These are phyloP conservation scores for Quercus suber DNA, from an alignment of 306 rosid species.

Conservation along the genomic window DNA sequence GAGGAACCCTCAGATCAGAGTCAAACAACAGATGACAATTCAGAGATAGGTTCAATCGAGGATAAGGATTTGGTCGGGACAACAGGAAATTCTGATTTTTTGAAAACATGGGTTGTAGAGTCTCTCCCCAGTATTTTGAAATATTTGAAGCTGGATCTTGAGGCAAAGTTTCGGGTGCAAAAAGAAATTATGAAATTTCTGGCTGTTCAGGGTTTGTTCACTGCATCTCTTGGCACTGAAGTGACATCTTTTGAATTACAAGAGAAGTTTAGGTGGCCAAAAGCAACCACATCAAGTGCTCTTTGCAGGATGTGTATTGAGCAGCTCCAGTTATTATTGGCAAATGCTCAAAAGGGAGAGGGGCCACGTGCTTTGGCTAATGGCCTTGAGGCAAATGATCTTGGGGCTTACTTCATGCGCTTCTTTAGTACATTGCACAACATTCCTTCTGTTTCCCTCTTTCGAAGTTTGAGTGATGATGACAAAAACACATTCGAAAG, in stretches of 20 bases:
- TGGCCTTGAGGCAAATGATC: slow-evolving; percentile 64
- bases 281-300: slow-evolving; percentile 71
- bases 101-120: slow-evolving; percentile 93
- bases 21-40: slow-evolving; percentile 95
- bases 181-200: slow-evolving; percentile 84
- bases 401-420: slow-evolving; percentile 85
- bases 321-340: slow-evolving; percentile 78
- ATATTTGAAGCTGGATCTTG: slow-evolving; percentile 61
- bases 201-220: slow-evolving; percentile 90
- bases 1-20: slow-evolving; percentile 99
- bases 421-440: slow-evolving; percentile 74
- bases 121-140: slow-evolving; percentile 74
- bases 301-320: slow-evolving; percentile 89
- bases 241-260: slow-evolving; percentile 90
- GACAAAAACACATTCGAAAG: slow-evolving; percentile 67
- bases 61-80: slow-evolving; percentile 66
- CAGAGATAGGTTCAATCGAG: slow-evolving; percentile 82
- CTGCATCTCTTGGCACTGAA: slow-evolving; percentile 89
- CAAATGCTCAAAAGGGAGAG: slow-evolving; percentile 84
- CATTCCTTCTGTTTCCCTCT: slow-evolving; percentile 89
- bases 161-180: slow-evolving; percentile 65
- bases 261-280: slow-evolving; percentile 94
- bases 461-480: slow-evolving; percentile 59
- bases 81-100: slow-evolving; percentile 63
- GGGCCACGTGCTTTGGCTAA: slow-evolving; percentile 40